Percentiles rank a stretch among this genome's conserved stretches.
These are phyloP conservation scores for Pyrenophora teres DNA, from an alignment of 2,329 filamentous ascomycete genomes.

Conservation along the genomic window DNA sequence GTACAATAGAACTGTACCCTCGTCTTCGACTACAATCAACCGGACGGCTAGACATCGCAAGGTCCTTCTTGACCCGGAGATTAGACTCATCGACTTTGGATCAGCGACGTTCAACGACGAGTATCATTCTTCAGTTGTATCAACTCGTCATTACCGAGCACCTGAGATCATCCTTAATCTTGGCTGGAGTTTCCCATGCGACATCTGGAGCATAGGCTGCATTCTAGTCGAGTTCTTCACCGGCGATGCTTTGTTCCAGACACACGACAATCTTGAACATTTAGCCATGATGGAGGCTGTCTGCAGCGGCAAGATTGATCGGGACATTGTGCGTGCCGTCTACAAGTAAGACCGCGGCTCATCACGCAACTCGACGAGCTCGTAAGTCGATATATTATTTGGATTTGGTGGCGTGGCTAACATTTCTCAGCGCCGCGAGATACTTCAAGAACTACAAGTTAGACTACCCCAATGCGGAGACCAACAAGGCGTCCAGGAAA, in stretches of 20 bases:
- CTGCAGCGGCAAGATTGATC: constrained; percentile 61
- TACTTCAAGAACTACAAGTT: constrained; percentile 63
- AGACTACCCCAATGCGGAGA: constrained; percentile 67
- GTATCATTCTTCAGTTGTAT: constrained; percentile 70
- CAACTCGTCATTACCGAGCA: constrained; percentile 68
- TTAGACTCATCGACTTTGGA: constrained; percentile 70
- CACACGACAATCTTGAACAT: constrained; percentile 70
- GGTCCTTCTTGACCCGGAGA: constrained; percentile 68
- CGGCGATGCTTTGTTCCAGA: constrained; percentile 70
- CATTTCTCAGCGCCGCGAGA: constrained; percentile 39
- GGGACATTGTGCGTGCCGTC: constrained; percentile 60
- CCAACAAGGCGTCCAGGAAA: constrained; percentile 66
- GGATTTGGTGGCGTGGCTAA: constrained; percentile 34
- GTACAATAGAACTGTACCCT: constrained; percentile 69
- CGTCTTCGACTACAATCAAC: constrained; percentile 62
- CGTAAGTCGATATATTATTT: constrained; percentile 51
- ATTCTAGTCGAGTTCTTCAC: constrained; percentile 72
- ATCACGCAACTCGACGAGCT: constrained; percentile 59
- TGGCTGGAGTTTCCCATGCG: constrained; percentile 70
- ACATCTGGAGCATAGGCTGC: constrained; percentile 72
- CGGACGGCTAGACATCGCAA: constrained; percentile 65
- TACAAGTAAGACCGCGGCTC: constrained; percentile 53
- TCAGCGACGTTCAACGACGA: constrained; percentile 71
- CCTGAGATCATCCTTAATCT: constrained; percentile 71
- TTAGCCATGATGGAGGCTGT: constrained; percentile 72